phyloP scores from a whole-genome alignment of 1,284 basidiomycete species.

The Tranzscheliella williamsii region DNA sequence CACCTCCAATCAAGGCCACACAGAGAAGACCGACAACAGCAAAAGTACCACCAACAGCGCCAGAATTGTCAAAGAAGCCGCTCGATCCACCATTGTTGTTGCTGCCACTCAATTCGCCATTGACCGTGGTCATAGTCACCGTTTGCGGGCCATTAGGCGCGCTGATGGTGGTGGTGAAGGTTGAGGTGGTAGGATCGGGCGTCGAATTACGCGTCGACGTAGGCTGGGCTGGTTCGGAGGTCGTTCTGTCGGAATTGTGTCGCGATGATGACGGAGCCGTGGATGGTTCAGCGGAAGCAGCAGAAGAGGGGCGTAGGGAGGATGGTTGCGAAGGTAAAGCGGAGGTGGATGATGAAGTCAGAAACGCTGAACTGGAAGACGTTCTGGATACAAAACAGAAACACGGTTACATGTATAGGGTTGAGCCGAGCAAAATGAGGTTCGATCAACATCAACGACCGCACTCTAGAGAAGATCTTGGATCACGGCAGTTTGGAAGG shows the following conservation, averaged over 20 bases:
- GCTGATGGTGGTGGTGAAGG: constrained; percentile 31
- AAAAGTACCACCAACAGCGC: constrained; percentile 59
- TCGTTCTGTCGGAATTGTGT: background rate
- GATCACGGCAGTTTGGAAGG: no score
- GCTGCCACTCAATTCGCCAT: constrained; percentile 21
- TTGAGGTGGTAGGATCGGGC: constrained; percentile 32
- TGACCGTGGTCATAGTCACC: constrained; percentile 39
- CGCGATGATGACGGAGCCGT: background rate
- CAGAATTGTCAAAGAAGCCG: constrained; percentile 54
- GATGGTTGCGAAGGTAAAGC: no score
- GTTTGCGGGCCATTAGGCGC: constrained; percentile 31
- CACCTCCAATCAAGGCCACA: constrained; percentile 37
- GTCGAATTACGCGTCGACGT: constrained; percentile 20
- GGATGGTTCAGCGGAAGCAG: background rate
- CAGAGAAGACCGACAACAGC: constrained; percentile 57
- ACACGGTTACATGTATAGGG: no score
- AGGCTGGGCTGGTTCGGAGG: constrained; percentile 4
- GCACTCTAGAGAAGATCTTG: no score
- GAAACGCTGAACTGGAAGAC: background rate
- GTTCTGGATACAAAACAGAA: no score
- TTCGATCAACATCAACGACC: no score
- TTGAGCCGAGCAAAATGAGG: no score
- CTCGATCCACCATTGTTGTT: constrained; percentile 13
- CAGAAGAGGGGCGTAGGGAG: background rate
- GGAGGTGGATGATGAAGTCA: no score